These are phyloP conservation scores for Tulasnella sp. DNA, from an alignment of 768 basidiomycete species.

Conservation along the genomic window DNA sequence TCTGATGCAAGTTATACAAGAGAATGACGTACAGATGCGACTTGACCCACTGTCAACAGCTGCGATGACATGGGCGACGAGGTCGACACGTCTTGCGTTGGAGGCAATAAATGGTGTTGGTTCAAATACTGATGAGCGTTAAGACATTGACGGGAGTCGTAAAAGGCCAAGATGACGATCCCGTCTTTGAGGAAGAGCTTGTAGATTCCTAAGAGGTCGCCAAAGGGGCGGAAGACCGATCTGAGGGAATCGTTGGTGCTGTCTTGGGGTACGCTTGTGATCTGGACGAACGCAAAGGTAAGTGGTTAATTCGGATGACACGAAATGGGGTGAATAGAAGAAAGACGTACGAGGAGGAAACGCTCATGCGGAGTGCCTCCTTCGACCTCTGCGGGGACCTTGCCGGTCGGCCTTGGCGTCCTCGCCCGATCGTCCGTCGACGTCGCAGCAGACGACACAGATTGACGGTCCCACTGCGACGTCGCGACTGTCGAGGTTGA, in stretches of 20 bases:
- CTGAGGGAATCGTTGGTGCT: conserved; percentile 20
- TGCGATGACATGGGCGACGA: background rate
- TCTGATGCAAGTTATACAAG: background rate
- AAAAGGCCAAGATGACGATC: conserved; percentile 31
- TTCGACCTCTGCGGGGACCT: background rate
- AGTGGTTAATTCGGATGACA: no score
- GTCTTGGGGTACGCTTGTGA: conserved; percentile 21
- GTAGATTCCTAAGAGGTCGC: conserved; percentile 50
- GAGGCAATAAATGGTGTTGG: background rate
- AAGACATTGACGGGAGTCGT: conserved; percentile 16
- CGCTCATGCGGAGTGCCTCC: background rate
- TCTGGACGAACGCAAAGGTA: conserved; percentile 4
- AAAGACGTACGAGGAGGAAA: conserved; percentile 13
- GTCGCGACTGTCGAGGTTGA: background rate
- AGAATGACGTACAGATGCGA: background rate
- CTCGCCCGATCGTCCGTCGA: background rate
- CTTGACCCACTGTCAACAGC: background rate
- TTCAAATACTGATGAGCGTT: conserved; percentile 12
- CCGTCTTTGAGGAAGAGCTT: conserved; percentile 47
- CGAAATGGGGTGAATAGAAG: no score
- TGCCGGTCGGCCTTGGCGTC: background rate
- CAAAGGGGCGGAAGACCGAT: conserved; percentile 22
- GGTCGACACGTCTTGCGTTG: background rate
- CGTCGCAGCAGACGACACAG: background rate
- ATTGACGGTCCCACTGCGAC: background rate